These are phyloP conservation scores for Sinapis alba DNA, from an alignment of 441 rosid genomes.

Conservation along the genomic window DNA sequence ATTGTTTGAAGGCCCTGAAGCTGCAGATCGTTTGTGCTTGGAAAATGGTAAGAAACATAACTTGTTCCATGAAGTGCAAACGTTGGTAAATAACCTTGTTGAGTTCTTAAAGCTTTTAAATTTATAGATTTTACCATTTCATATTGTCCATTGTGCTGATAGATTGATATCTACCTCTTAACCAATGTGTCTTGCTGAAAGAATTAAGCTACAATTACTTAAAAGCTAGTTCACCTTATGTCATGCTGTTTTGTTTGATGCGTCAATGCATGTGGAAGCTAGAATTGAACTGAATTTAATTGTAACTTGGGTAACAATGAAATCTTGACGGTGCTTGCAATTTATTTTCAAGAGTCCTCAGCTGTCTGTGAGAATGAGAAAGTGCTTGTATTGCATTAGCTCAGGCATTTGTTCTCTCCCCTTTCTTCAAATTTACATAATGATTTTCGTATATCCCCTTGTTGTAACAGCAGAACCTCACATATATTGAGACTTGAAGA, in stretches of 20 bases:
- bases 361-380: constrained; percentile 24
- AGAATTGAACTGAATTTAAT: constrained; percentile 5
- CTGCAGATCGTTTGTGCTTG: constrained; percentile 78
- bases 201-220: constrained; percentile 12
- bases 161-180: constrained; percentile 13
- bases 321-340: constrained; percentile 15
- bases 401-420: constrained; percentile 3
- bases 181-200: constrained; percentile 20
- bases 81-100: constrained; percentile 22
- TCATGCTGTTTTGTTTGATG: constrained; percentile 18
- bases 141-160: constrained; percentile 13
- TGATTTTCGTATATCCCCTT: constrained; percentile 2
- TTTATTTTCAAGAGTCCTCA: constrained; percentile 1
- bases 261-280: constrained; percentile 20
- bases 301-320: constrained; percentile 4
- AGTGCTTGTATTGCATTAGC: constrained; percentile 18
- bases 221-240: constrained; percentile 19
- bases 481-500: constrained; percentile 24
- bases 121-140: background rate
- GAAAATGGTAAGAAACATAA: constrained; percentile 78
- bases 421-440: constrained; percentile 15
- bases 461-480: constrained; percentile 14
- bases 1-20: constrained; percentile 86
- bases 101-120: constrained; percentile 13
- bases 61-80: constrained; percentile 20